Evolutionary conservation across 805 yeast genomes (phyloP), one percentile per base, ranked within the genome.

Genomic region (Kluyveromyces lactis): DNA sequence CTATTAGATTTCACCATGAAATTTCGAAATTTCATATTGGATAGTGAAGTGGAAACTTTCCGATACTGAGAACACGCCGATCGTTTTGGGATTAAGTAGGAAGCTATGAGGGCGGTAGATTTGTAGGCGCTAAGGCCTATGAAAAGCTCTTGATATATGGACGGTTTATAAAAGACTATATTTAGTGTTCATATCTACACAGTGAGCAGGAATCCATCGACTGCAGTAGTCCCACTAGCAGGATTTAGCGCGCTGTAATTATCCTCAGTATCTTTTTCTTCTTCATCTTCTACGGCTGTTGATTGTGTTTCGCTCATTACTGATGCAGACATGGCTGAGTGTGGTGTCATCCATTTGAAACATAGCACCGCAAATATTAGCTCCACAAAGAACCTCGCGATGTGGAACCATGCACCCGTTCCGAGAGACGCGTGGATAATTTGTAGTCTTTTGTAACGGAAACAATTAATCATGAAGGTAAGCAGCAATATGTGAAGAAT

Each of bases 341-440:
- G 6, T 16, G 21, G 18, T 17, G 6, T n/a, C 30, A 34, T 26
- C 37, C 37, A 34, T 24, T 26, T 34, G 30, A 16, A 21, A 18
- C 37, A 34, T 15, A 34, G 13, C 13, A 10, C 21, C 6, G 37
- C 18, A 26, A 34, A 34, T 17, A 34, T 15, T 4, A 34, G 15
- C n/a, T 34, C 37, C 30, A 26, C 27, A 15, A 34, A 9, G 30
- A 34, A 26, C 11, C 29, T n/a, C 2, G 30, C 29, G 5, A 34
- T 16, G 29, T 24, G 37, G 13, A 34, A 34, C 17, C 29, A 24
- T 11, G 29, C 18, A 12, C 37, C 37, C 8, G 21, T 24, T 26
- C 37, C 37, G n/a, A 34, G 30, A 4, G 29, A 26, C 19, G 37
- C 37, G 24, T 26, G 29, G 3, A 34, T 17, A n/a, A 34, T 34